These are phyloP conservation scores for Coemansia sp. DNA, from an alignment of 192 early-diverging fungal species.

Conservation along the genomic window DNA sequence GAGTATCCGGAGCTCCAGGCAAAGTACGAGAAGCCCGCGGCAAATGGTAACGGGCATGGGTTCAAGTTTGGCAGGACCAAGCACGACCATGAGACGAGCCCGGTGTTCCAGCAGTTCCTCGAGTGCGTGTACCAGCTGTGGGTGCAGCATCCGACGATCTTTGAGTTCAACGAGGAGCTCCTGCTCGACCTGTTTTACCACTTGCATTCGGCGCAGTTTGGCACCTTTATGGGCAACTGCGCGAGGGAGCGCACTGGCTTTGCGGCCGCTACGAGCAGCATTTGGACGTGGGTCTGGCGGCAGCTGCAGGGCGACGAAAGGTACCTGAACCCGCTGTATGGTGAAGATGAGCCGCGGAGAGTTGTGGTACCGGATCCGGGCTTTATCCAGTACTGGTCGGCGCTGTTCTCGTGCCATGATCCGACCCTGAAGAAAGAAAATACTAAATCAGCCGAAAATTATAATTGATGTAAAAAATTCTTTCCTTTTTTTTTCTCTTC, in stretches of 20 bases:
- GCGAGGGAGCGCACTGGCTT: constrained; percentile 70
- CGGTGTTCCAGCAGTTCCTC: constrained; percentile 96
- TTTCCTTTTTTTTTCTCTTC: neutral
- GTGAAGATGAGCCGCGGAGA: neutral
- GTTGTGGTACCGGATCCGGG: constrained; percentile 32
- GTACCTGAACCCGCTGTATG: constrained; percentile 27
- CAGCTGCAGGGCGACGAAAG: neutral
- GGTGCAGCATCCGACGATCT: constrained; percentile 81
- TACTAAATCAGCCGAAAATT: neutral
- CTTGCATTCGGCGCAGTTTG: constrained; percentile 89
- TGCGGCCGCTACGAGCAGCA: constrained; percentile 53
- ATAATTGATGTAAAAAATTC: neutral
- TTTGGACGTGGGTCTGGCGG: constrained; percentile 78
- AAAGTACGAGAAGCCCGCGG: constrained; percentile 2
- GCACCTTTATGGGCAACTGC: constrained; percentile 90
- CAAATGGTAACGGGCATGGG: constrained; percentile 8
- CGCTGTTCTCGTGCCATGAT: constrained; percentile 42
- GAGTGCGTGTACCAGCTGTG: constrained; percentile 95
- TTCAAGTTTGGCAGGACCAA: constrained; percentile 39
- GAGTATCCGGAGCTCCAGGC: constrained; percentile 43
- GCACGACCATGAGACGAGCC: constrained; percentile 80
- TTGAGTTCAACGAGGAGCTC: constrained; percentile 88
- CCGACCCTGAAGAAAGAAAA: constrained; percentile 8
- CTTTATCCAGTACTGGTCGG: constrained; percentile 49
- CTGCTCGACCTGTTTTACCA: constrained; percentile 81